Evolutionary conservation across 116 monocot species (phyloP).

Genomic region (Trichopus zeylanicus): DNA sequence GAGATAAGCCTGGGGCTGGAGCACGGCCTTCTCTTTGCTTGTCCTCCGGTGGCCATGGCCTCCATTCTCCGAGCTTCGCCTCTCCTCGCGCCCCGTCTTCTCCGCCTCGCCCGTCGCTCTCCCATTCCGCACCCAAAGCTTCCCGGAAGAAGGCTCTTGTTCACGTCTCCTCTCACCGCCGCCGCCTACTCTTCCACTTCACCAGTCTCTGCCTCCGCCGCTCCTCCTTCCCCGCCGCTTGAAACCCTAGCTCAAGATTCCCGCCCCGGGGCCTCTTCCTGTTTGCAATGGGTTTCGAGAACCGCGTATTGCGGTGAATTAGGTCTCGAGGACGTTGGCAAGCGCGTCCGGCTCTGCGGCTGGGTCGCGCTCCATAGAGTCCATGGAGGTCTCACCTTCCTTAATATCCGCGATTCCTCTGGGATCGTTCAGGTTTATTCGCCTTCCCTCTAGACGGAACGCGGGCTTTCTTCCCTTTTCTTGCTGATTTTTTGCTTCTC

Average conservation of each 20-base stretch:
- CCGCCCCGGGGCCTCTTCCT: background rate
- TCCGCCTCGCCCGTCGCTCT: conserved; percentile 10
- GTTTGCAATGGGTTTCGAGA: conserved; percentile 62
- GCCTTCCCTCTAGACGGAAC: background rate
- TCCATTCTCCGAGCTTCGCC: conserved; percentile 24
- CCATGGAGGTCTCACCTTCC: conserved; percentile 85
- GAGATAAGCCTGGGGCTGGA: too few relatives aligned
- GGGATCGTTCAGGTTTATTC: conserved; percentile 77
- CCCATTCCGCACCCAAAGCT: background rate
- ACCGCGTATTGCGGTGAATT: conserved; percentile 65
- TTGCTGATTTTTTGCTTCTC: background rate
- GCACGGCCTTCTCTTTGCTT: too few relatives aligned
- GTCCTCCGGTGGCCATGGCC: background rate
- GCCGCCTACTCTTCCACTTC: conserved; percentile 5
- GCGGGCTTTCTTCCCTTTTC: background rate
- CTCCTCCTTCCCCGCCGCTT: background rate
- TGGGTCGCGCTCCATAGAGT: conserved; percentile 90
- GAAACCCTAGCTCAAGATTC: conserved; percentile 5
- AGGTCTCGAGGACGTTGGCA: conserved; percentile 53
- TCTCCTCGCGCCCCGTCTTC: conserved; percentile 22
- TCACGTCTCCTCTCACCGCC: conserved; percentile 5
- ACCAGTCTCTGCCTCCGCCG: background rate
- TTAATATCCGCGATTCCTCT: conserved; percentile 75
- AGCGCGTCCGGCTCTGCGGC: conserved; percentile 69
- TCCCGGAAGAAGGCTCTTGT: conserved; percentile 7